Evolutionary conservation across 23 red algal genomes (phyloP), one percentile per base, ranked within the genome.

Genomic region (Agarophyton chilense): DNA sequence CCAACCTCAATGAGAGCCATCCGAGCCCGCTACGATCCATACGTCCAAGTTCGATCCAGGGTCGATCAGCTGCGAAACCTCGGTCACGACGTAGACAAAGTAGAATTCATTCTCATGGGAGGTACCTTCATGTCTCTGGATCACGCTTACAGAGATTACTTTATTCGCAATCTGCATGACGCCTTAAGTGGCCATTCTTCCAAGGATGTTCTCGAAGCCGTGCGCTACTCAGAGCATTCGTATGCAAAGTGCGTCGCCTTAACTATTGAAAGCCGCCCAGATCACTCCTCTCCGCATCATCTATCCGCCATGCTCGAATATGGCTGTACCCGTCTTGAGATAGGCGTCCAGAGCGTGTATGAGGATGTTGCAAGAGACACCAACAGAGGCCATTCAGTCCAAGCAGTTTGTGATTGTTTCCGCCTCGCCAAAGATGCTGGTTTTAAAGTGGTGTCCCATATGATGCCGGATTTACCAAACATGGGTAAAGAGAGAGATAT

Each of bases 401-500:
- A 96, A 49, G 93, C 97, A 0, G 97, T 99, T 18, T 85, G 81
- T 46, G 93, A 95, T 72, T 99, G 97, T 76, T 99, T 99, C 78
- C 87, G 82, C 52, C 72, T 95, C 21, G 94, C 97, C 31, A 99
- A 99, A 75, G 97, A 99, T 83, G 93, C 97, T 13, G 97, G 97
- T 21, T 99, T 95, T 67, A 99, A 99, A 71, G 93, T 99, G 25
- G 97, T 99, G 8, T 81, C 93, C 16, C 97, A 99, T 58, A 81
- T 96, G 97, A 99, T 99, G 97, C 97, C 97, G 2, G 93, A 99
- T 76, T 84, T 99, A 12, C 97, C 97, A 19, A 93, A 99, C 65
- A 99, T 95, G 90, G 97, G 93, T 24, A 86, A 89, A 22, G 97
- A 99, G 77, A 66, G 97, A 47, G 97, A 99, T 70, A 78, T 99